Evolutionary conservation across 2,329 filamentous ascomycete species (phyloP).

Genomic region (Xylaria digitata): DNA sequence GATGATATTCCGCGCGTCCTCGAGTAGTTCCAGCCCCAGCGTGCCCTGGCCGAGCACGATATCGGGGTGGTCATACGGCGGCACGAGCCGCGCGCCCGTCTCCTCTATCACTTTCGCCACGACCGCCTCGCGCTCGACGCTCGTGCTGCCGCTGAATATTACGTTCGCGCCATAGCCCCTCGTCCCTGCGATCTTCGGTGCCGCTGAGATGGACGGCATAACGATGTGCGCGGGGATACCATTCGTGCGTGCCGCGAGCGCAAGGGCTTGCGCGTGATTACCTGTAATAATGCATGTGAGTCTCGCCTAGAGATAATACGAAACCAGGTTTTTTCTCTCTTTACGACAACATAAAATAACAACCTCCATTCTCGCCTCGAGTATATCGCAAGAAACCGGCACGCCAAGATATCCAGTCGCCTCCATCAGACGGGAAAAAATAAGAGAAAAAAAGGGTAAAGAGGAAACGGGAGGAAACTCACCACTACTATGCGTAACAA

Average conservation of each 20-base stretch:
- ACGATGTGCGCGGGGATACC: slow-evolving; percentile 85
- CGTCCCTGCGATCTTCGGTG: slow-evolving; percentile 89
- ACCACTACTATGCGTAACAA: slow-evolving; percentile 93
- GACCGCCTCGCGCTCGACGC: slow-evolving; percentile 81
- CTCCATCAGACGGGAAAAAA: no score
- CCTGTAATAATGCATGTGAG: slow-evolving; percentile 62
- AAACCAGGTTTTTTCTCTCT: not conserved
- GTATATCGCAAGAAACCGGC: not conserved
- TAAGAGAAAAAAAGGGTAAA: not conserved
- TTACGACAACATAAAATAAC: not conserved
- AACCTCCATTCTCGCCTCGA: not conserved
- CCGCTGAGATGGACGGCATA: slow-evolving; percentile 87
- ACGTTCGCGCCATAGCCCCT: slow-evolving; percentile 80
- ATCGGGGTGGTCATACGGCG: slow-evolving; percentile 92
- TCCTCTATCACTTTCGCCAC: slow-evolving; percentile 74
- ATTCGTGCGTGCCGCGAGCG: slow-evolving; percentile 81
- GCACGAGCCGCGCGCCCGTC: slow-evolving; percentile 83
- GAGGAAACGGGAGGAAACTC: slow-evolving; percentile 40
- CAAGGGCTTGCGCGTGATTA: slow-evolving; percentile 93
- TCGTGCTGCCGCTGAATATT: slow-evolving; percentile 84
- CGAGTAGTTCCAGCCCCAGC: slow-evolving; percentile 81
- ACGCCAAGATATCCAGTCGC: not conserved
- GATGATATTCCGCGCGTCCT: slow-evolving; percentile 72
- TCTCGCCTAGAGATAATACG: not conserved
- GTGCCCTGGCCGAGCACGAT: slow-evolving; percentile 97